Evolutionary conservation across 768 basidiomycete genomes (phyloP).

Genomic region (Kwoniella newhampshirensis): DNA sequence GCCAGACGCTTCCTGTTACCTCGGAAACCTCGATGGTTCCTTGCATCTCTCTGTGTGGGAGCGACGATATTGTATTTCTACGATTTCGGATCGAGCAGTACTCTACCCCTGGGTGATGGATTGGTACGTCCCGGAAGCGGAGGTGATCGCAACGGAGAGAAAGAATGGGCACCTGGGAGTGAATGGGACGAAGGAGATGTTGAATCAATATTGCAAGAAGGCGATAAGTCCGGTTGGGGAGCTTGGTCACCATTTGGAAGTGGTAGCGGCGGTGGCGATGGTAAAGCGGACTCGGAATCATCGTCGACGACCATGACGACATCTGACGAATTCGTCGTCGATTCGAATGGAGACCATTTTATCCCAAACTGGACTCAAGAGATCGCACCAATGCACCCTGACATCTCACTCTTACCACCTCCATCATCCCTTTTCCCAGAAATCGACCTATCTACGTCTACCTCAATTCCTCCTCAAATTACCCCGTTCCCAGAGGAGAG

Average conservation of each 20-base stretch:
- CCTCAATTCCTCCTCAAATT: constrained; percentile 14
- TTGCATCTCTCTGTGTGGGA: neutral
- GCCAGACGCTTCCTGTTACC: constrained; percentile 1
- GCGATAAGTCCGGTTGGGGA: constrained; percentile 3
- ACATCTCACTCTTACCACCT: constrained; percentile 23
- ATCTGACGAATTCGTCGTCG: constrained; percentile 16
- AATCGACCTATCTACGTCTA: constrained; percentile 16
- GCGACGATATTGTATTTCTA: constrained; percentile 7
- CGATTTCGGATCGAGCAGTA: neutral
- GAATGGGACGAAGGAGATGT: constrained; percentile 7
- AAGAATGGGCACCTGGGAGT: constrained; percentile 5
- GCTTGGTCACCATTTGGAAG: constrained; percentile 13
- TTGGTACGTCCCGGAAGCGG: neutral
- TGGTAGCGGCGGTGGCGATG: neutral
- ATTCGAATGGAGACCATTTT: constrained; percentile 22
- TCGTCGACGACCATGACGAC: neutral
- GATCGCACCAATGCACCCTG: constrained; percentile 36
- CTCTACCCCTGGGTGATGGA: neutral
- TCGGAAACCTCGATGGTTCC: constrained; percentile 8
- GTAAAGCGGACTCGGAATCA: neutral
- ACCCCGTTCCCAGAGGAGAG: constrained; percentile 22
- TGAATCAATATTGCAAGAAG: constrained; percentile 9
- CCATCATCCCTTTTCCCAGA: constrained; percentile 30
- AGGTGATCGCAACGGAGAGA: neutral
- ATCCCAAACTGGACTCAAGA: constrained; percentile 8